These are phyloP conservation scores for Solanum gandarillasii DNA, from an alignment of 257 asterid species.

Conservation along the genomic window DNA sequence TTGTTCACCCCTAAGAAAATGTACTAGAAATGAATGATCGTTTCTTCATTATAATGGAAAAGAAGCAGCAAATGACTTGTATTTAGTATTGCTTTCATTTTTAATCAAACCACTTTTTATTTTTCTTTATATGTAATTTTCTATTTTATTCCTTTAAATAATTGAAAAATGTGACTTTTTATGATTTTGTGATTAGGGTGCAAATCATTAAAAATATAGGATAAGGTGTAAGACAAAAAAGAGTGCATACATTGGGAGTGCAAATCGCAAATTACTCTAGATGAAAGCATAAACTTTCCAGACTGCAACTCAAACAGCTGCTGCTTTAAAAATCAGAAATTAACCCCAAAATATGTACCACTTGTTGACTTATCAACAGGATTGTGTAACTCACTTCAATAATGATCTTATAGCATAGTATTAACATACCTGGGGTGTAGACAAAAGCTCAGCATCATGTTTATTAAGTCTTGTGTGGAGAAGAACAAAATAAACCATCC, in stretches of 20 bases:
- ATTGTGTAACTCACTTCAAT: background rate
- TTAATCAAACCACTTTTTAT: background rate
- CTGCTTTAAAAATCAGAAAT: background rate
- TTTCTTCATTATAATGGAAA: background rate
- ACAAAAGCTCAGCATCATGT: constrained; percentile 59
- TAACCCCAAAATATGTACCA: background rate
- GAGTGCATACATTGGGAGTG: background rate
- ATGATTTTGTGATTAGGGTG: background rate
- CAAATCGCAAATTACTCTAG: background rate
- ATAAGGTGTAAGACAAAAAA: background rate
- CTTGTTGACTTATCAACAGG: background rate
- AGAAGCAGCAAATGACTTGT: background rate
- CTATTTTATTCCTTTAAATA: too few species aligned
- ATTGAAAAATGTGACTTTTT: background rate
- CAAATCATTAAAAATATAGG: background rate
- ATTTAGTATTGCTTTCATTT: background rate
- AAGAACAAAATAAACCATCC: constrained; percentile 98
- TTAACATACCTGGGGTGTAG: constrained; percentile 71
- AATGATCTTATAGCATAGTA: background rate
- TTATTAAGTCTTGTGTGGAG: constrained; percentile 75
- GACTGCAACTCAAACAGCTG: background rate
- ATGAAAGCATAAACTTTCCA: background rate
- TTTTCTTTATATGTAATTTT: background rate
- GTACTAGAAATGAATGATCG: background rate
- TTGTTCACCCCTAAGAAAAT: background rate